These are phyloP conservation scores for Hypoxylon sp. DNA, from an alignment of 2,329 filamentous ascomycete species.

Conservation along the genomic window DNA sequence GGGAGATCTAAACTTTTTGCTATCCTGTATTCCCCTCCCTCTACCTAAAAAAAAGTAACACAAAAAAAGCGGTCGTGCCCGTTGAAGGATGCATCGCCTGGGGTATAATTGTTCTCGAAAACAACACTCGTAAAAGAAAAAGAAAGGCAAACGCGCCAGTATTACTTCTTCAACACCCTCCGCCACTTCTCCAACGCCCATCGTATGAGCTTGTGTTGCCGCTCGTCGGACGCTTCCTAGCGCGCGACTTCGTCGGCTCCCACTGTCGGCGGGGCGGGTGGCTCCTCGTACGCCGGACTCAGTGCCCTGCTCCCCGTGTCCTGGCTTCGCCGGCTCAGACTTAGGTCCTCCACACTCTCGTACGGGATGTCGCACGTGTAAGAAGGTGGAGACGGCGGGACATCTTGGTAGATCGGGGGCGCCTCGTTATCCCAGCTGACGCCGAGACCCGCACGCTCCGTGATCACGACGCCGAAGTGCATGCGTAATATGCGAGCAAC, in stretches of 20 bases:
- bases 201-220: neutral
- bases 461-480: slow-evolving; percentile 87
- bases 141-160: neutral
- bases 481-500: slow-evolving; percentile 92
- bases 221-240: slow-evolving; percentile 27
- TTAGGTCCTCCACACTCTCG: slow-evolving; percentile 40
- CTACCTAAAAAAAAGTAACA: slow-evolving; percentile 14
- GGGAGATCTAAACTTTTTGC: slow-evolving; percentile 19
- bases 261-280: slow-evolving; percentile 5
- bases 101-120: slow-evolving; percentile 36
- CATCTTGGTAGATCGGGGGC: slow-evolving; percentile 93
- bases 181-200: slow-evolving; percentile 17
- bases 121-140: slow-evolving; percentile 12
- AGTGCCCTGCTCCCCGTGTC: slow-evolving; percentile 22
- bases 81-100: slow-evolving; percentile 27
- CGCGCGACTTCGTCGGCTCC: slow-evolving; percentile 17
- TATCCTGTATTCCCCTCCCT: slow-evolving; percentile 10
- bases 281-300: slow-evolving; percentile 41
- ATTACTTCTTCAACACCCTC: slow-evolving; percentile 14
- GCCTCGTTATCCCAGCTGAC: slow-evolving; percentile 98
- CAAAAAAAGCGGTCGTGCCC: slow-evolving; percentile 10
- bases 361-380: slow-evolving; percentile 61
- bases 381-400: slow-evolving; percentile 85
- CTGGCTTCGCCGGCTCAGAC: slow-evolving; percentile 27
- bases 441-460: slow-evolving; percentile 86